Conservation (phyloP, 257 asterid species). For the Rehmannia glutinosa region DNA sequence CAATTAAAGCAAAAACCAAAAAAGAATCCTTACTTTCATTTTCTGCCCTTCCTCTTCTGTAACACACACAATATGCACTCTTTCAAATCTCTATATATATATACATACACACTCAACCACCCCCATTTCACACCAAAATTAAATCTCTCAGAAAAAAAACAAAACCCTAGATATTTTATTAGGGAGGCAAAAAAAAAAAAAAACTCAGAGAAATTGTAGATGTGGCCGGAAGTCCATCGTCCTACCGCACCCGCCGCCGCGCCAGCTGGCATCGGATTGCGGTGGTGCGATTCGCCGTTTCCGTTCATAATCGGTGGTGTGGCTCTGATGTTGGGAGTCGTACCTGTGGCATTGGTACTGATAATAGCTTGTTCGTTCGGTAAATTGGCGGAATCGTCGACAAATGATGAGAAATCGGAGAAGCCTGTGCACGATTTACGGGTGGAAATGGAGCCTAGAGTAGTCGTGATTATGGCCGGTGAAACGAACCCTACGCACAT, state of each 20-base stretch:
- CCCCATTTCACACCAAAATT: no score
- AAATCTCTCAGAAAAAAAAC: no score
- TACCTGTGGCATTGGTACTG: slow-evolving; percentile 28
- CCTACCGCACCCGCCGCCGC: not conserved
- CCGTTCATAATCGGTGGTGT: slow-evolving; percentile 38
- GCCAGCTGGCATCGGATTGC: slow-evolving; percentile 10
- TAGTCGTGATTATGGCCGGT: slow-evolving; percentile 62
- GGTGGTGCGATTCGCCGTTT: slow-evolving; percentile 33
- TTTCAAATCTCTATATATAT: no score
- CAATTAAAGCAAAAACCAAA: no score
- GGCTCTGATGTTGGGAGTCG: slow-evolving; percentile 32
- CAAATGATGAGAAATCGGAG: slow-evolving; percentile 6
- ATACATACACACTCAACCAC: no score
- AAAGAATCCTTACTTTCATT: no score
- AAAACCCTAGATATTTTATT: no score
- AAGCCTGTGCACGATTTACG: not conserved
- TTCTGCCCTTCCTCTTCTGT: no score
- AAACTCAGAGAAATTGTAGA: not conserved
- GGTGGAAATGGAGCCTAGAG: slow-evolving; percentile 42
- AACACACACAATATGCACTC: no score
- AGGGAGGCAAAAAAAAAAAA: not conserved
- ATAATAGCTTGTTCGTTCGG: slow-evolving; percentile 34
- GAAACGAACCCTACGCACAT: slow-evolving; percentile 36
- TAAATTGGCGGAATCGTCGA: not conserved
- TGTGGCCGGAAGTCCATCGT: not conserved